Evolutionary conservation across 1,139 yeast species (phyloP), one percentile per base, ranked within the genome.

Genomic region (Zygoascus sp.): DNA sequence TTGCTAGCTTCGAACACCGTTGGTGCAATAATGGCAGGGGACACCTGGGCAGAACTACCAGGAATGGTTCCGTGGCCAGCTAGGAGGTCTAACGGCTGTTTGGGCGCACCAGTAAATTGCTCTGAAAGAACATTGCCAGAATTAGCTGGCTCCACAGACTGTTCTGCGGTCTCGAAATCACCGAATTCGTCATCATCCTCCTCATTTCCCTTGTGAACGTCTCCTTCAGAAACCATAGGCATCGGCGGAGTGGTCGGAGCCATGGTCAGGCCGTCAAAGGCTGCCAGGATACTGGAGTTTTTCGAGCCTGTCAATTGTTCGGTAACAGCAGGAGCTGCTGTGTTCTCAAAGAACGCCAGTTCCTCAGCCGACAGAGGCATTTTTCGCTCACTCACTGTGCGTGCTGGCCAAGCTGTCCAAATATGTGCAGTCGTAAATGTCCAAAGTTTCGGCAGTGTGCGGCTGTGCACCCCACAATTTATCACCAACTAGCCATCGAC

Each of bases 281-380:
- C 34, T 13, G 15, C 7, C 13, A 30, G 17, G 7, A 30, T 30
- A 15, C 13, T 9, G 7, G 10, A 8, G 17, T 30, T 30, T 30
- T 7, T n/a, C 3, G 34, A 13, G 17, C 17, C 13, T 11, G 8
- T 9, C 2, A 36, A 7, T 4, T 21, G 20, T 9, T 20, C 21
- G 17, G 46, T 27, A 9, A 8, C 27, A 11, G 22, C n/a, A 13
- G 38, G n/a, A 9, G 44, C 6, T 25, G 25, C 20, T 22, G 45
- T 28, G n/a, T 37, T 30, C 22, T 49, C 51, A 28, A 49, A 49
- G 27, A 46, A 49, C 3, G 51, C 43, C 36, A 49, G 37, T 21
- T 49, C 51, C 27, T 47, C 45, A 15, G 43, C 28, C 21, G 45
- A 36, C 13, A 47, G 45, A 23, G 42, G 41, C 48, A 46, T 46